Evolutionary conservation across 1,139 yeast species (phyloP).

Genomic region (Candida sp.): DNA sequence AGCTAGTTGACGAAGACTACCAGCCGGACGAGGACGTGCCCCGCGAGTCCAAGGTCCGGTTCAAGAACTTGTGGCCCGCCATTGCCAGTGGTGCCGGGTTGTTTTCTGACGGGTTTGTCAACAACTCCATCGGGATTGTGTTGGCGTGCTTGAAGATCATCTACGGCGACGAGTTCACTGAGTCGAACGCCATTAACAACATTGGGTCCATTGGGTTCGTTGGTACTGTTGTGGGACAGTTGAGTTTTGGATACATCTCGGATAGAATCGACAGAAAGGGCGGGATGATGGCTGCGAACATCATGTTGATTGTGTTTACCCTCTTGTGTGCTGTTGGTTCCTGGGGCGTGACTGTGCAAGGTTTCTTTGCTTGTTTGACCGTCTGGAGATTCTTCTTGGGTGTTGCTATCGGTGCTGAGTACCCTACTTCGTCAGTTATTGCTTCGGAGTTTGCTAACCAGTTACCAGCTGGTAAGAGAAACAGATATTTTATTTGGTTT

Average conservation of each 20-base stretch:
- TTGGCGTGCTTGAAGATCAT: slow-evolving; percentile 67
- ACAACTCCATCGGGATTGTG: slow-evolving; percentile 81
- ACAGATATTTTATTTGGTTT: slow-evolving; percentile 88
- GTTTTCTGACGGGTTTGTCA: slow-evolving; percentile 89
- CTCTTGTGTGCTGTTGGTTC: slow-evolving; percentile 76
- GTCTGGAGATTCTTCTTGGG: slow-evolving; percentile 88
- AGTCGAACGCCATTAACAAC: slow-evolving; percentile 72
- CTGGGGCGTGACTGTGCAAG: slow-evolving; percentile 78
- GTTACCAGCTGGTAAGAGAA: slow-evolving; percentile 80
- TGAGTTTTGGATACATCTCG: slow-evolving; percentile 76
- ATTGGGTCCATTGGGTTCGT: slow-evolving; percentile 87
- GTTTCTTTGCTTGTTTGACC: slow-evolving; percentile 81
- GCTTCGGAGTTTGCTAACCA: slow-evolving; percentile 89
- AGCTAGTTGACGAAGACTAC: slow-evolving; percentile 25
- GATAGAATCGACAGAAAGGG: slow-evolving; percentile 79
- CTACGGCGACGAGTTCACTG: slow-evolving; percentile 64
- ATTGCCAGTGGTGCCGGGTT: slow-evolving; percentile 90
- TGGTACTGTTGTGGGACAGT: slow-evolving; percentile 88
- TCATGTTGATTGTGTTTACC: slow-evolving; percentile 72
- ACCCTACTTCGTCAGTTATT: slow-evolving; percentile 92
- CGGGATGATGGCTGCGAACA: slow-evolving; percentile 81
- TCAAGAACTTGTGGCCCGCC: slow-evolving; percentile 64
- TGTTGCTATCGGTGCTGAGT: slow-evolving; percentile 87
- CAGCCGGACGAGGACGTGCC: slow-evolving; percentile 18
- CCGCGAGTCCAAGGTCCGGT: slow-evolving; percentile 19